Evolutionary conservation across 768 basidiomycete genomes (phyloP).

Genomic region (Scleroderma citrinum): DNA sequence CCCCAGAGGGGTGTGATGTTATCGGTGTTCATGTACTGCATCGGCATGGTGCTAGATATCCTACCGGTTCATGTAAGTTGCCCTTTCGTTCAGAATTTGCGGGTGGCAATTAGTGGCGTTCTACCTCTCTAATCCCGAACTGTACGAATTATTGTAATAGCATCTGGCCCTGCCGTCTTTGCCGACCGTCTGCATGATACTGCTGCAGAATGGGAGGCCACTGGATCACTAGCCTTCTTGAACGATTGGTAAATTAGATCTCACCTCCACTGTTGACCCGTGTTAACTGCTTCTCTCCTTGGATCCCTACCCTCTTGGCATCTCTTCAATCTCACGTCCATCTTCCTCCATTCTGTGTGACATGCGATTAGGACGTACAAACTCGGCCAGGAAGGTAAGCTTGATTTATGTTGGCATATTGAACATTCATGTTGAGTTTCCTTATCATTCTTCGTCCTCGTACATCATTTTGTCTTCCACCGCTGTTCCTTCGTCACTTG

Average conservation of each 20-base stretch:
- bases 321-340: neutral
- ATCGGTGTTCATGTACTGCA: slow-evolving; percentile 77
- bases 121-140: neutral
- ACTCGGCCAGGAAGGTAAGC: slow-evolving; percentile 75
- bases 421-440: neutral
- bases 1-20: slow-evolving; percentile 63
- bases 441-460: neutral
- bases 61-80: slow-evolving; percentile 56
- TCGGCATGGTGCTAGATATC: slow-evolving; percentile 75
- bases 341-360: neutral
- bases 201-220: slow-evolving; percentile 56
- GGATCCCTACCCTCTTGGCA: neutral
- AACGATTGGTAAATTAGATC: slow-evolving; percentile 61
- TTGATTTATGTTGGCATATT: too few relatives aligned
- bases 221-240: slow-evolving; percentile 66
- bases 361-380: slow-evolving; percentile 68
- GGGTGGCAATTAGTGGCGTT: neutral
- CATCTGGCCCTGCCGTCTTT: slow-evolving; percentile 58
- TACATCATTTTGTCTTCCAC: too few relatives aligned
- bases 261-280: neutral
- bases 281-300: neutral
- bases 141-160: slow-evolving; percentile 31
- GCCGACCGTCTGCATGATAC: slow-evolving; percentile 48
- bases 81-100: neutral
- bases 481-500: neutral